Conservation (phyloP, 23 red algal species). For the Gracilaria domingensis region DNA sequence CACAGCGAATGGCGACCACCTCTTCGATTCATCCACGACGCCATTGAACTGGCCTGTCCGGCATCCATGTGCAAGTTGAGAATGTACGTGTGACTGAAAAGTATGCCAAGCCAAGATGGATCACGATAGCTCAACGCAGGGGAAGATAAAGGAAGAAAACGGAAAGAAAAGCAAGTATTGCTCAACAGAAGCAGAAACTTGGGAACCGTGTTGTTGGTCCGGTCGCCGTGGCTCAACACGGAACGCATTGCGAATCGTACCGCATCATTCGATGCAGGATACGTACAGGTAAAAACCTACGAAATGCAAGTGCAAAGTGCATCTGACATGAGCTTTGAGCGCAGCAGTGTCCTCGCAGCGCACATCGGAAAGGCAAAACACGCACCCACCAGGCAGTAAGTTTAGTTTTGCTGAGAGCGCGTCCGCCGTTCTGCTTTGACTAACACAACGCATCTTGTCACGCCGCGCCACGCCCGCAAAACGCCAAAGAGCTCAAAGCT, state of each 20-base stretch:
- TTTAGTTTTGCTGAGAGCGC: too few species aligned
- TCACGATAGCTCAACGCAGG: too few species aligned
- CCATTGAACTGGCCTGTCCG: not conserved
- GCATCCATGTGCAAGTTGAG: not conserved
- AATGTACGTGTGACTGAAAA: not conserved
- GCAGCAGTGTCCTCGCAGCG: not conserved
- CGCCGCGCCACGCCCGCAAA: too few species aligned
- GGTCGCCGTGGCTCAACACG: not conserved
- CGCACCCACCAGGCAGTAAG: not conserved
- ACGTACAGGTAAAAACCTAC: not conserved
- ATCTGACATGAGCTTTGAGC: not conserved
- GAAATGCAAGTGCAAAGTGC: not conserved
- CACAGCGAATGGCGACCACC: not conserved
- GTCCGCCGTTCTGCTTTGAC: not conserved
- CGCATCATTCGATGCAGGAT: not conserved
- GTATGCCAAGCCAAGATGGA: not conserved
- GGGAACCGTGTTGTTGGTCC: not conserved
- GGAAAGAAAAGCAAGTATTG: not conserved
- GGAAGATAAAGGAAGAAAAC: too few species aligned
- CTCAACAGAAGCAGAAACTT: not conserved
- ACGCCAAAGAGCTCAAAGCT: not conserved
- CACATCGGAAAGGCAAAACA: not conserved
- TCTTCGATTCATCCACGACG: conserved; percentile 30
- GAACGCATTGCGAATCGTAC: not conserved
- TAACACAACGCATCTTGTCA: conserved; percentile 10